These are phyloP conservation scores for Pezicula neosporulosa DNA, from an alignment of 2,329 filamentous ascomycete species.

Conservation along the genomic window DNA sequence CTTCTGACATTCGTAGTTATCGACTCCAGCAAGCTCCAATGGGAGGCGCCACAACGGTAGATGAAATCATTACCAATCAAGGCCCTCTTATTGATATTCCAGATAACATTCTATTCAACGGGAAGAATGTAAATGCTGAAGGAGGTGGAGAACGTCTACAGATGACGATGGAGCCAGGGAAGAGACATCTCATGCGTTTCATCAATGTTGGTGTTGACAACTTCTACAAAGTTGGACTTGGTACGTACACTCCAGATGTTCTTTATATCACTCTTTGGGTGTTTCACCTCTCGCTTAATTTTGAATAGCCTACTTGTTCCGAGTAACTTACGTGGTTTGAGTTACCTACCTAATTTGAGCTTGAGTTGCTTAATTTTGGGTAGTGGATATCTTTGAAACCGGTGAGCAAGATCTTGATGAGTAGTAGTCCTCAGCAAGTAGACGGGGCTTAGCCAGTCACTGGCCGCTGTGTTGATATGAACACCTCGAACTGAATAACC, in stretches of 20 bases:
- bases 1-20: not conserved
- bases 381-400: too few relatives aligned
- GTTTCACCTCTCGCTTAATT: too few relatives aligned
- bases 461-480: too few relatives aligned
- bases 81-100: conserved; percentile 14
- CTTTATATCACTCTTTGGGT: too few relatives aligned
- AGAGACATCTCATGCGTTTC: conserved; percentile 39
- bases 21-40: conserved; percentile 25
- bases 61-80: conserved; percentile 2
- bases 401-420: too few relatives aligned
- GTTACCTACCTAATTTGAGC: too few relatives aligned
- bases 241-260: not conserved
- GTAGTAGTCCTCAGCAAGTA: too few relatives aligned
- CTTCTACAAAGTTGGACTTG: conserved; percentile 40
- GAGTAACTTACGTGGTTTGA: too few relatives aligned
- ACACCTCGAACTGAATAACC: too few relatives aligned
- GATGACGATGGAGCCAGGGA: conserved; percentile 31
- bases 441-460: too few relatives aligned
- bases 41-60: conserved; percentile 9
- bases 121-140: conserved; percentile 6
- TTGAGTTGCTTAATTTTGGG: too few relatives aligned
- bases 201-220: conserved; percentile 37
- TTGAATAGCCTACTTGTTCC: too few relatives aligned
- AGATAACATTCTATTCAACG: conserved; percentile 14
- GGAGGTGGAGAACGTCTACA: conserved; percentile 13